Conservation (phyloP, 2,329 filamentous ascomycete genomes). For the Eutypella sp. region DNA sequence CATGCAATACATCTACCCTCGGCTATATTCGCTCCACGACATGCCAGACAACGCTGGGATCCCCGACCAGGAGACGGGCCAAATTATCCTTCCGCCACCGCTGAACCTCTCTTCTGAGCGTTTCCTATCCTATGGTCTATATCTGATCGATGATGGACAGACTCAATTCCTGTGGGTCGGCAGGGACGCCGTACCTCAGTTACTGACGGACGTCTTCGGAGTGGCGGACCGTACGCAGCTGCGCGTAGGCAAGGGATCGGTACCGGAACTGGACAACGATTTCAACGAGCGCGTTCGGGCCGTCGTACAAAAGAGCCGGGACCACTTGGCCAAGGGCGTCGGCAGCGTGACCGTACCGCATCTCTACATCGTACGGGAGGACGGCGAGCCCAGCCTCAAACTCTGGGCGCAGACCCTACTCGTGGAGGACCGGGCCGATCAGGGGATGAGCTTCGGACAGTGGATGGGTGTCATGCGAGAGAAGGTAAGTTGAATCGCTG, state of each 20-base stretch:
- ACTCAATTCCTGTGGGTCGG: conserved; percentile 98
- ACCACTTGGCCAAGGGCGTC: conserved; percentile 79
- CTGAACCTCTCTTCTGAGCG: conserved; percentile 84
- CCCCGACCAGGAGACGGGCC: conserved; percentile 78
- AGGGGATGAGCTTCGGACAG: conserved; percentile 86
- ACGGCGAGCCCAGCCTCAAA: conserved; percentile 91
- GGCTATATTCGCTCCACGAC: conserved; percentile 83
- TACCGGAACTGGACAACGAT: conserved; percentile 88
- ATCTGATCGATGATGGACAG: conserved; percentile 94
- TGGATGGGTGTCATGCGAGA: conserved; percentile 90
- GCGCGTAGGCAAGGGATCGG: conserved; percentile 81
- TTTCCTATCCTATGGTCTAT: conserved; percentile 83
- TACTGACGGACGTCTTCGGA: conserved; percentile 87
- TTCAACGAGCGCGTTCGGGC: conserved; percentile 92
- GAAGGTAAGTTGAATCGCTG: conserved; percentile 60
- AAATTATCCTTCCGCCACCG: conserved; percentile 80
- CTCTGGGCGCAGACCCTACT: conserved; percentile 95
- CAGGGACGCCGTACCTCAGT: conserved; percentile 83
- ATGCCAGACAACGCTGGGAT: conserved; percentile 93
- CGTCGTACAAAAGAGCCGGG: conserved; percentile 86
- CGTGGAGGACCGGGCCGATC: conserved; percentile 91
- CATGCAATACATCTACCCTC: conserved; percentile 88
- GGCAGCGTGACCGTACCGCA: conserved; percentile 92
- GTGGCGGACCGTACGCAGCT: conserved; percentile 76
- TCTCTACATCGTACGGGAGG: conserved; percentile 88